phyloP scores from a whole-genome alignment of 192 early-diverging fungal species.

The Rhizophagus clarus region DNA sequence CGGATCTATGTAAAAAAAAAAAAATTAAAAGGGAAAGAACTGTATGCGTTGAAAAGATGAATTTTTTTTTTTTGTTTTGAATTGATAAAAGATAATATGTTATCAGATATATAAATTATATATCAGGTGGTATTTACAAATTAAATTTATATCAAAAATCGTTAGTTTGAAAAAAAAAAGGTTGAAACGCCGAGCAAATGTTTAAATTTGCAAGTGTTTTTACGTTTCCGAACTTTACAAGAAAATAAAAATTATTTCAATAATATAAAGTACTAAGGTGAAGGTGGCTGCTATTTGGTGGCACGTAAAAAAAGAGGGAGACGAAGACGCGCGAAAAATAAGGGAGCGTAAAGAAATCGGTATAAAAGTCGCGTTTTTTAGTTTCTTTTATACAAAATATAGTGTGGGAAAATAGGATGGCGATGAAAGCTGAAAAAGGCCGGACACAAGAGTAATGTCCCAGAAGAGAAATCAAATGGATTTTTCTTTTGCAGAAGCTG shows the following conservation, averaged over 20 bases:
- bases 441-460: not conserved
- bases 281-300: slow-evolving; percentile 19
- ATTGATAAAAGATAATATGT: not conserved
- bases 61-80: not conserved
- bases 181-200: not conserved
- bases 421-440: slow-evolving; percentile 3
- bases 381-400: slow-evolving; percentile 15
- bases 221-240: not conserved
- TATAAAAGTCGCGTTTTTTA: slow-evolving; percentile 17
- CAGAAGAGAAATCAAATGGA: slow-evolving; percentile 14
- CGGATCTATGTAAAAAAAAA: not conserved
- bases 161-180: not conserved
- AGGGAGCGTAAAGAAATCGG: slow-evolving; percentile 19
- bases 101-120: not conserved
- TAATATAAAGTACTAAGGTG: not conserved
- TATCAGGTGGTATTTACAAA: not conserved
- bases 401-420: slow-evolving; percentile 15
- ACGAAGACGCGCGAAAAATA: slow-evolving; percentile 19
- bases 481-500: slow-evolving; percentile 7
- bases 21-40: not conserved
- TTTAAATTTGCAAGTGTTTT: not conserved
- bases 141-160: not conserved
- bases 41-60: not conserved
- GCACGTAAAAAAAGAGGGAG: slow-evolving; percentile 18
- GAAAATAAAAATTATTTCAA: not conserved